Evolutionary conservation across 2,329 filamentous ascomycete genomes (phyloP).

Genomic region (Diaporthe citriasiana): DNA sequence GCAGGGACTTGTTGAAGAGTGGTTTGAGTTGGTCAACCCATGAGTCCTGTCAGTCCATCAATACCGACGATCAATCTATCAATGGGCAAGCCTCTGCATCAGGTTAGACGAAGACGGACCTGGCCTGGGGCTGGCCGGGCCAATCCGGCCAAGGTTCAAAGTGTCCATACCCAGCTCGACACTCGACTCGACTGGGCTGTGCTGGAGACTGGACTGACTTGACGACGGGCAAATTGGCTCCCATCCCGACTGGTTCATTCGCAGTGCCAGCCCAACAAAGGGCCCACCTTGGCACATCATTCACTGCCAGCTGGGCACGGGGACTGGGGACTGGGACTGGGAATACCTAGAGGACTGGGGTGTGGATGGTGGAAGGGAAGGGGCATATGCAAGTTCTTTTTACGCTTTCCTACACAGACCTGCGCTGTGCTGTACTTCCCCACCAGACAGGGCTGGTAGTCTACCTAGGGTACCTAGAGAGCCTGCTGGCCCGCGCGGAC

Average conservation of each 20-base stretch:
- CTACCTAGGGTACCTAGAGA: not conserved
- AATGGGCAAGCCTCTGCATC: slow-evolving; percentile 27
- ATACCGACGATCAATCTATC: slow-evolving; percentile 3
- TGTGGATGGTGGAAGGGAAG: slow-evolving; percentile 1
- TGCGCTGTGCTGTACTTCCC: slow-evolving; percentile 21
- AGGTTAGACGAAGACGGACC: slow-evolving; percentile 10
- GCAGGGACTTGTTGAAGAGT: not conserved
- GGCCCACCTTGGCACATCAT: slow-evolving; percentile 32
- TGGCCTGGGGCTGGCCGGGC: not conserved
- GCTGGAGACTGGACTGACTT: not conserved
- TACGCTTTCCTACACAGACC: slow-evolving; percentile 21
- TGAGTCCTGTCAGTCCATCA: slow-evolving; percentile 22
- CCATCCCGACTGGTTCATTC: slow-evolving; percentile 23
- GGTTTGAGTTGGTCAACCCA: not conserved
- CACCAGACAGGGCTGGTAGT: slow-evolving; percentile 23
- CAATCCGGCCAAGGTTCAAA: slow-evolving; percentile 18
- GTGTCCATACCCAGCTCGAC: not conserved
- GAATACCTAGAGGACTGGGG: not conserved
- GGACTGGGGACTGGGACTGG: slow-evolving; percentile 10
- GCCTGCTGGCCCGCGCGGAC: slow-evolving; percentile 16
- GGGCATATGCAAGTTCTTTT: slow-evolving; percentile 23
- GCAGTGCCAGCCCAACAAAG: slow-evolving; percentile 26
- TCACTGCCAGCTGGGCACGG: slow-evolving; percentile 29
- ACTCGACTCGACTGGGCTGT: slow-evolving; percentile 11
- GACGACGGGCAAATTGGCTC: slow-evolving; percentile 14